These are phyloP conservation scores for Fusarium virguliforme DNA, from an alignment of 2,329 filamentous ascomycete genomes.

Conservation along the genomic window DNA sequence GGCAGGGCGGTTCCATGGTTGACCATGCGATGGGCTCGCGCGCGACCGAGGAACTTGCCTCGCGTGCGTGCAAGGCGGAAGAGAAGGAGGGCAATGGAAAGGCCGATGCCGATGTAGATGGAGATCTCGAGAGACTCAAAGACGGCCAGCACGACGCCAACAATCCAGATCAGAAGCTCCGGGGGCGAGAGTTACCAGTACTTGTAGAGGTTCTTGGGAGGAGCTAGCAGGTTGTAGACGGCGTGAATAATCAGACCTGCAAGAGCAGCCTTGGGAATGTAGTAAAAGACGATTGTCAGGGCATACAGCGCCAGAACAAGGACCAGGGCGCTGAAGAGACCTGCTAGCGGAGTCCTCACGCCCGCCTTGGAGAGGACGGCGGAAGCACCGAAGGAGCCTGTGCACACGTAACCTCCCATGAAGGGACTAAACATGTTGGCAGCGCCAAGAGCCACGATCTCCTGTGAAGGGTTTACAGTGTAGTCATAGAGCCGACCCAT, in stretches of 20 bases:
- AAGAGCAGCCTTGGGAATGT: slow-evolving; percentile 81
- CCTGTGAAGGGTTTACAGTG: slow-evolving; percentile 83
- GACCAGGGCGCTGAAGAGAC: slow-evolving; percentile 83
- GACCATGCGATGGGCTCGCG: slow-evolving; percentile 46
- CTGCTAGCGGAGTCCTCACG: slow-evolving; percentile 83
- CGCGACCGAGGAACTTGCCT: slow-evolving; percentile 64
- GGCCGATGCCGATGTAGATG: slow-evolving; percentile 65
- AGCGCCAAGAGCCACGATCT: slow-evolving; percentile 83
- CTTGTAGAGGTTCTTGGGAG: slow-evolving; percentile 81
- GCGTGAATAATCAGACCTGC: slow-evolving; percentile 88
- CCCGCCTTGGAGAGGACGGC: slow-evolving; percentile 90
- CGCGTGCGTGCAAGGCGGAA: slow-evolving; percentile 63
- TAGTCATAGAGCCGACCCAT: slow-evolving; percentile 87
- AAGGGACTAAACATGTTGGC: slow-evolving; percentile 84
- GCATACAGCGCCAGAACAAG: slow-evolving; percentile 85
- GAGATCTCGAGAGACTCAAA: slow-evolving; percentile 67
- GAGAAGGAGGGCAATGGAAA: slow-evolving; percentile 62
- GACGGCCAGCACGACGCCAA: slow-evolving; percentile 74
- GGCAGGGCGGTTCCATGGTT: background rate
- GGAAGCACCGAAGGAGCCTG: slow-evolving; percentile 73
- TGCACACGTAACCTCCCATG: slow-evolving; percentile 70
- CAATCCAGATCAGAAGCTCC: slow-evolving; percentile 82
- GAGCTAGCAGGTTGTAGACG: slow-evolving; percentile 82
- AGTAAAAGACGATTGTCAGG: slow-evolving; percentile 84
- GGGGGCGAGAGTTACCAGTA: slow-evolving; percentile 85